These are phyloP conservation scores for Penicillium verhagenii DNA, from an alignment of 495 filamentous ascomycete genomes.

Conservation along the genomic window DNA sequence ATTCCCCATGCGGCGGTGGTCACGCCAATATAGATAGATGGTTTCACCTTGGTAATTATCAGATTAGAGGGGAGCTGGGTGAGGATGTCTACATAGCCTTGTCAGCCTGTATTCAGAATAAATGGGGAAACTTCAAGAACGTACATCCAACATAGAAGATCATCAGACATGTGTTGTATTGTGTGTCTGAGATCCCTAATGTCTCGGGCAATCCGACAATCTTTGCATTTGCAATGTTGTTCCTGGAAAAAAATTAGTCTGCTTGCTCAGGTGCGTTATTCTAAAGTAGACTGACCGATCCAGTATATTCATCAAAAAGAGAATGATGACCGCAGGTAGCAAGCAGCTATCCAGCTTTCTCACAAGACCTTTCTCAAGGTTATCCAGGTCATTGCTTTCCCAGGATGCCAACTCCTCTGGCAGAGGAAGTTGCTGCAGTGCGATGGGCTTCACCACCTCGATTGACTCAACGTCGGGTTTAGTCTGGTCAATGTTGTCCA, in stretches of 20 bases:
- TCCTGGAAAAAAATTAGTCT: neutral
- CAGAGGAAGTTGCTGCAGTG: conserved; percentile 7
- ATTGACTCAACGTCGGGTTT: conserved; percentile 1
- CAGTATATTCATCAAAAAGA: conserved; percentile 15
- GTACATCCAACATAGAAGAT: conserved; percentile 12
- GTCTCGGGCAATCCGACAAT: neutral
- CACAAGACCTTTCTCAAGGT: conserved; percentile 6
- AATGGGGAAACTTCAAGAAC: neutral
- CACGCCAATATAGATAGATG: conserved; percentile 8
- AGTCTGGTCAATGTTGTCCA: conserved; percentile 2
- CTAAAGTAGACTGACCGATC: conserved; percentile 1
- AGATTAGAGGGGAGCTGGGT: conserved; percentile 11
- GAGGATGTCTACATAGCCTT: conserved; percentile 5
- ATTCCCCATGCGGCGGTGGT: conserved; percentile 8
- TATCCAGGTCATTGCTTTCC: neutral
- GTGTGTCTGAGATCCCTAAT: neutral
- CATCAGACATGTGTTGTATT: neutral
- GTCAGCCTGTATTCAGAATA: neutral
- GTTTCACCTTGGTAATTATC: conserved; percentile 7
- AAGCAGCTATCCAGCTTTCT: conserved; percentile 8
- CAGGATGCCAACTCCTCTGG: conserved; percentile 3
- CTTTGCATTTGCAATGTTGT: neutral
- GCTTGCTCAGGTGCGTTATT: too few relatives aligned
- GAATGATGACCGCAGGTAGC: conserved; percentile 9
- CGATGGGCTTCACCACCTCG: conserved; percentile 6